Conservation (phyloP, 2,329 filamentous ascomycete genomes). For the Aspergillus pseudoterreus region DNA sequence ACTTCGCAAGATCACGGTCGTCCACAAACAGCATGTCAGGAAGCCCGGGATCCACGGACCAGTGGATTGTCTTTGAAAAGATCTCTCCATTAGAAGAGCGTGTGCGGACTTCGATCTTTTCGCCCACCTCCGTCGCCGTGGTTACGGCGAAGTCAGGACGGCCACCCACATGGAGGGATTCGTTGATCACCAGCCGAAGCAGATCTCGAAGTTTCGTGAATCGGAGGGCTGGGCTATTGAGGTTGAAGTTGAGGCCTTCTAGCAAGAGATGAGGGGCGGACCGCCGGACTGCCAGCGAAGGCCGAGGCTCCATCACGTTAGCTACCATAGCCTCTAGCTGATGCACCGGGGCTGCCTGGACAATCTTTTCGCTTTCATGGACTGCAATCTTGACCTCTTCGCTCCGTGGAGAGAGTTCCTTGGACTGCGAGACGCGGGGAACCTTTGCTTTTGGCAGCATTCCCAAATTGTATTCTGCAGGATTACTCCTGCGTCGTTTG, state of each 20-base stretch:
- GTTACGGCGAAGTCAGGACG: constrained; percentile 46
- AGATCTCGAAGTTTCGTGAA: constrained; percentile 45
- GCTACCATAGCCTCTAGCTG: constrained; percentile 39
- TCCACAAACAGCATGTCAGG: constrained; percentile 51
- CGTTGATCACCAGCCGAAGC: constrained; percentile 45
- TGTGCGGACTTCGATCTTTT: constrained; percentile 44
- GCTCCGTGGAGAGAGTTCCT: constrained; percentile 36
- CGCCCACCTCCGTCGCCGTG: constrained; percentile 41
- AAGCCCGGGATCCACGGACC: constrained; percentile 46
- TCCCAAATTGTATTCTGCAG: constrained; percentile 31
- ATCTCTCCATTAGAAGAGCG: constrained; percentile 43
- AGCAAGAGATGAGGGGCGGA: constrained; percentile 33
- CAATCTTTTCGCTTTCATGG: constrained; percentile 41
- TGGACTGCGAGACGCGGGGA: constrained; percentile 26
- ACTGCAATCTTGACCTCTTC: constrained; percentile 40
- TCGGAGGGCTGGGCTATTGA: constrained; percentile 33
- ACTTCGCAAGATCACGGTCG: constrained; percentile 60
- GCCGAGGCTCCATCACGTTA: constrained; percentile 33
- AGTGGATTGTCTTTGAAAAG: constrained; percentile 44
- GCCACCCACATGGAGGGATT: constrained; percentile 46
- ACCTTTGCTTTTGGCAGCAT: constrained; percentile 36
- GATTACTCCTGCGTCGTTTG: constrained; percentile 44
- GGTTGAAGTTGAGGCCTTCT: constrained; percentile 35
- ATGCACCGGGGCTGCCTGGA: constrained; percentile 32
- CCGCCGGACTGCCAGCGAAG: constrained; percentile 33